Evolutionary conservation across 306 rosid species (phyloP).

Genomic region (Trifolium fragiferum): DNA sequence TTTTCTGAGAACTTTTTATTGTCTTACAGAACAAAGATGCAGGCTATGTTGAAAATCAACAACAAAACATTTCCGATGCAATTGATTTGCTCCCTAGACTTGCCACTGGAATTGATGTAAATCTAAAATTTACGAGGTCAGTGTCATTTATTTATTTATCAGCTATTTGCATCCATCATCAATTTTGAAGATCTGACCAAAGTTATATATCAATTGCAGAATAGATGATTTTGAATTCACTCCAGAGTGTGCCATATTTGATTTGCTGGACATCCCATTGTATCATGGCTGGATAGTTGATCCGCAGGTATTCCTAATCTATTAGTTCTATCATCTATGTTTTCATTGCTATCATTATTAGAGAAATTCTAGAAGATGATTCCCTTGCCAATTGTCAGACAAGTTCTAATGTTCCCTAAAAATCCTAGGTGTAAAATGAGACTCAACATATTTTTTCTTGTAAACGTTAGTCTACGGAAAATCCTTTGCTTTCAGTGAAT

Average conservation of each 20-base stretch:
- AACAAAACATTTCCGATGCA: slow-evolving; percentile 96
- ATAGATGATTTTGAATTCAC: slow-evolving; percentile 95
- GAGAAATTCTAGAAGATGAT: slow-evolving; percentile 28
- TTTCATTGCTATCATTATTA: slow-evolving; percentile 33
- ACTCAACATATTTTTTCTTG: slow-evolving; percentile 9
- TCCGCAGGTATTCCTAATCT: slow-evolving; percentile 64
- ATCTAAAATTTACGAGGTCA: slow-evolving; percentile 86
- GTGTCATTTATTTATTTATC: slow-evolving; percentile 33
- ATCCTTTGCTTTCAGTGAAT: slow-evolving; percentile 22
- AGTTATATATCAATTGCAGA: slow-evolving; percentile 59
- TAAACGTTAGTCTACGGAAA: slow-evolving; percentile 12
- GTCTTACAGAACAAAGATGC: slow-evolving; percentile 79
- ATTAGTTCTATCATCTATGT: slow-evolving; percentile 20
- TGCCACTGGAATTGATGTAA: slow-evolving; percentile 99
- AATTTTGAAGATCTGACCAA: slow-evolving; percentile 42
- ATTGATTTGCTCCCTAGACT: slow-evolving; percentile 97
- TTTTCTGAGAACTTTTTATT: slow-evolving; percentile 34
- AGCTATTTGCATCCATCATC: slow-evolving; percentile 35
- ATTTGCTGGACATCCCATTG: slow-evolving; percentile 92
- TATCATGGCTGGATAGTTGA: slow-evolving; percentile 99
- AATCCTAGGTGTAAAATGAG: slow-evolving; percentile 7
- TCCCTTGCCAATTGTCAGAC: background rate
- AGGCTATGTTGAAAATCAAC: slow-evolving; percentile 87
- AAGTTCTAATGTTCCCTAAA: slow-evolving; percentile 8
- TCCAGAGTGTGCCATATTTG: slow-evolving; percentile 96